Evolutionary conservation across 129 eudicot species (phyloP).

Genomic region (Ambrosia artemisiifolia): DNA sequence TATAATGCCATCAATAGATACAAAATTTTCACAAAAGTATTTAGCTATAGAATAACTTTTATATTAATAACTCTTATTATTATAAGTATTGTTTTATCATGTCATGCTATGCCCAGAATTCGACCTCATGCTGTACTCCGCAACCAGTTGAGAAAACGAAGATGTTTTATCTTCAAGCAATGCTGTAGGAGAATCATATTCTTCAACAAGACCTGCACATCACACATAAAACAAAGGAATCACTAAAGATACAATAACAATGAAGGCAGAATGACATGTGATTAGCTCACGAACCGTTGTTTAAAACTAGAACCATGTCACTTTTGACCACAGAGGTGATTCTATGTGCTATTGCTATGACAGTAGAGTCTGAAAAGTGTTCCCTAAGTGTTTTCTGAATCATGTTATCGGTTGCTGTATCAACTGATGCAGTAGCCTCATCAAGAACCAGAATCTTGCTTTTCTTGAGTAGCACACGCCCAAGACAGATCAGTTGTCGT

Average conservation of each 20-base stretch:
- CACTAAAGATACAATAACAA: not conserved
- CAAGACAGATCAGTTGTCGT: slow-evolving; percentile 22
- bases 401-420: slow-evolving; percentile 28
- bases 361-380: slow-evolving; percentile 27
- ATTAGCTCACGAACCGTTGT: slow-evolving; percentile 18
- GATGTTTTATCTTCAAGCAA: slow-evolving; percentile 4
- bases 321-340: slow-evolving; percentile 26
- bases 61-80: no score
- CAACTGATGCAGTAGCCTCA: slow-evolving; percentile 33
- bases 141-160: slow-evolving; percentile 16
- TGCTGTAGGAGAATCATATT: slow-evolving; percentile 24
- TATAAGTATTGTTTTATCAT: no score
- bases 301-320: slow-evolving; percentile 22
- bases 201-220: slow-evolving; percentile 17
- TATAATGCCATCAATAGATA: no score
- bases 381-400: slow-evolving; percentile 21
- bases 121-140: slow-evolving; percentile 11
- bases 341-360: slow-evolving; percentile 22
- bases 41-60: no score
- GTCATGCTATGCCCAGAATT: not conserved
- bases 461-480: slow-evolving; percentile 28
- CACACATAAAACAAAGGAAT: not conserved
- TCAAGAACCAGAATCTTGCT: slow-evolving; percentile 27
- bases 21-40: no score
- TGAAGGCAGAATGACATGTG: not conserved